phyloP scores from a whole-genome alignment of 148 eudicot genomes.

The Beta vulgaris region DNA sequence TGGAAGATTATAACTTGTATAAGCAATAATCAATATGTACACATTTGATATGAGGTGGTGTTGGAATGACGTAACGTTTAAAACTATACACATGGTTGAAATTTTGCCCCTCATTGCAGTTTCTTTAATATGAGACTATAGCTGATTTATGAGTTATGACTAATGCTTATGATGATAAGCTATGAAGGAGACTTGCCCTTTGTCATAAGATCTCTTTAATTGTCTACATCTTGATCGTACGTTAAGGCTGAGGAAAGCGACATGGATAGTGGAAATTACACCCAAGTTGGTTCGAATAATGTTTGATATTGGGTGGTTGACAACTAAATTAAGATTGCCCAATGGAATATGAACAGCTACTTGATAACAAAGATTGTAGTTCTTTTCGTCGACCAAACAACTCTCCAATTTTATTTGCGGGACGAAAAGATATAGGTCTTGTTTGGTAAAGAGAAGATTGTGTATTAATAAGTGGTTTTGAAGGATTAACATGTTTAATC shows the following conservation, averaged over 20 bases:
- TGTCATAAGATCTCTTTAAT: not conserved
- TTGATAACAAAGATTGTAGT: too few relatives aligned
- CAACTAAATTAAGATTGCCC: too few relatives aligned
- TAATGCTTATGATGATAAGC: not conserved
- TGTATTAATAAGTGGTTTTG: too few relatives aligned
- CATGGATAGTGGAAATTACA: not conserved
- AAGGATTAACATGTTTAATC: too few relatives aligned
- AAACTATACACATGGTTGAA: not conserved
- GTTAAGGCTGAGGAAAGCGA: not conserved
- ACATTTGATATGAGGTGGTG: conserved; percentile 1
- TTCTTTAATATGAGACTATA: too few relatives aligned
- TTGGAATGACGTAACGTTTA: not conserved
- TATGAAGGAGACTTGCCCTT: conserved; percentile 7
- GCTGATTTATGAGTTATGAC: too few relatives aligned
- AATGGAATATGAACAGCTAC: too few relatives aligned
- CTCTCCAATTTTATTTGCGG: too few relatives aligned
- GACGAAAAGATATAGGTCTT: too few relatives aligned
- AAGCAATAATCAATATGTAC: not conserved
- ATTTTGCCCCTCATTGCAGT: not conserved
- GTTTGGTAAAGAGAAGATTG: too few relatives aligned
- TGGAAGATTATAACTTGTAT: not conserved
- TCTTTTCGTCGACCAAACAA: too few relatives aligned
- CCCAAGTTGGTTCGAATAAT: not conserved
- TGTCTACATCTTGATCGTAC: not conserved
- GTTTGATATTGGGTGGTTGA: not conserved